Conservation (phyloP, 1,284 basidiomycete species). For the Moniliophthora roreri region DNA sequence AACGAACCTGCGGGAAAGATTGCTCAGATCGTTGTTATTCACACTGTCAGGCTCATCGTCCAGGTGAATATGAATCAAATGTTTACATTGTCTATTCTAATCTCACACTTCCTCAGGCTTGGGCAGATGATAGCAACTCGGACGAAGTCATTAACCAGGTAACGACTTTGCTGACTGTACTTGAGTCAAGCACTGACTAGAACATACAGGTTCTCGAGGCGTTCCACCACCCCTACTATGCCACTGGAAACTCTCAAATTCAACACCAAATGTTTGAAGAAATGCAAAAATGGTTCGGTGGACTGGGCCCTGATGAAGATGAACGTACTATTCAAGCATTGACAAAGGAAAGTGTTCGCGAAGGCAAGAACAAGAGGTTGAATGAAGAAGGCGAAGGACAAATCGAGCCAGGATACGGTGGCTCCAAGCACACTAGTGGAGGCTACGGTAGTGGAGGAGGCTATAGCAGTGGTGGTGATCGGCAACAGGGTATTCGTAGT, state of each 20-base stretch:
- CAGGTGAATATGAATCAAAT: slow-evolving; percentile 36
- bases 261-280: slow-evolving; percentile 66
- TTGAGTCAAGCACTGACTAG: background rate
- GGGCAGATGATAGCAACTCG: slow-evolving; percentile 50
- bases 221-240: slow-evolving; percentile 73
- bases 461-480: slow-evolving; percentile 4
- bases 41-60: slow-evolving; percentile 64
- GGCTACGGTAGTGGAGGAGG: slow-evolving; percentile 9
- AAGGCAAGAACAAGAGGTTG: slow-evolving; percentile 37
- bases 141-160: slow-evolving; percentile 52
- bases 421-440: slow-evolving; percentile 18
- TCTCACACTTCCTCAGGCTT: slow-evolving; percentile 36
- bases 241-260: slow-evolving; percentile 52
- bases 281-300: slow-evolving; percentile 60
- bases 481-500: background rate
- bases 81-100: background rate
- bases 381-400: slow-evolving; percentile 32
- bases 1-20: slow-evolving; percentile 76
- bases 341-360: slow-evolving; percentile 48
- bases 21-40: slow-evolving; percentile 63
- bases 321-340: slow-evolving; percentile 42
- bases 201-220: slow-evolving; percentile 54
- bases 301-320: slow-evolving; percentile 43
- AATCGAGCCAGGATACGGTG: slow-evolving; percentile 37
- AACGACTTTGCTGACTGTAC: slow-evolving; percentile 7